phyloP scores from a whole-genome alignment of 1,284 basidiomycete species.

The Ceratobasidium theobromae region DNA sequence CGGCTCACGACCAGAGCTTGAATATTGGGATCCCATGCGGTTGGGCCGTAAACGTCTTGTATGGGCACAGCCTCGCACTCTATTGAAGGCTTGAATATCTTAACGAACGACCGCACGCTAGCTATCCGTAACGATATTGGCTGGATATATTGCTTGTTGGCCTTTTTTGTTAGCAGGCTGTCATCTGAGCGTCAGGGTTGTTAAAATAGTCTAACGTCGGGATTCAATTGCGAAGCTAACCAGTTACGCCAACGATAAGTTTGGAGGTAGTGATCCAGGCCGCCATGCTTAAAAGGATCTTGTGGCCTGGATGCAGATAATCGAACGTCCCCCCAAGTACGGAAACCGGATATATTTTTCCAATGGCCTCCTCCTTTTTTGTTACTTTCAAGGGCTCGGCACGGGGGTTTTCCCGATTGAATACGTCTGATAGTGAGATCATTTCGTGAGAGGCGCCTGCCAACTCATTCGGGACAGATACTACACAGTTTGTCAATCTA shows the following conservation, averaged over 20 bases:
- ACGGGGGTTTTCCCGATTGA: background rate
- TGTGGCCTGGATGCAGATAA: slow-evolving; percentile 96
- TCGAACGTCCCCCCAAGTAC: slow-evolving; percentile 88
- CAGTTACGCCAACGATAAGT: slow-evolving; percentile 87
- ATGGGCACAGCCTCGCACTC: slow-evolving; percentile 69
- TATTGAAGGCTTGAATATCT: slow-evolving; percentile 64
- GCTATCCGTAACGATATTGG: slow-evolving; percentile 57
- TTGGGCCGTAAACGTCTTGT: slow-evolving; percentile 84
- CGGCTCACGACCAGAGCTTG: slow-evolving; percentile 85
- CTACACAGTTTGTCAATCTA: slow-evolving; percentile 14
- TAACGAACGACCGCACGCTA: slow-evolving; percentile 63
- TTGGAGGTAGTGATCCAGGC: slow-evolving; percentile 77
- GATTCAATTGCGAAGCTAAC: slow-evolving; percentile 46
- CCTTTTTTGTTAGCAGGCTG: slow-evolving; percentile 55
- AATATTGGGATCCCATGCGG: slow-evolving; percentile 78
- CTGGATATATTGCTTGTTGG: slow-evolving; percentile 71
- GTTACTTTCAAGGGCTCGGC: background rate
- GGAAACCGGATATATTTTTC: slow-evolving; percentile 49
- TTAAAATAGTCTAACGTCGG: no score
- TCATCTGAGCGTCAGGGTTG: no score
- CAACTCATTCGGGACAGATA: slow-evolving; percentile 17
- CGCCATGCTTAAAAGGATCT: slow-evolving; percentile 91
- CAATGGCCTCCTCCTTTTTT: background rate
- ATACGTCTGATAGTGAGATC: background rate
- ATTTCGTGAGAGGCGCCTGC: slow-evolving; percentile 15